Base-by-base conservation (phyloP, 345 rosid genomes). In the Populus alba region DNA sequence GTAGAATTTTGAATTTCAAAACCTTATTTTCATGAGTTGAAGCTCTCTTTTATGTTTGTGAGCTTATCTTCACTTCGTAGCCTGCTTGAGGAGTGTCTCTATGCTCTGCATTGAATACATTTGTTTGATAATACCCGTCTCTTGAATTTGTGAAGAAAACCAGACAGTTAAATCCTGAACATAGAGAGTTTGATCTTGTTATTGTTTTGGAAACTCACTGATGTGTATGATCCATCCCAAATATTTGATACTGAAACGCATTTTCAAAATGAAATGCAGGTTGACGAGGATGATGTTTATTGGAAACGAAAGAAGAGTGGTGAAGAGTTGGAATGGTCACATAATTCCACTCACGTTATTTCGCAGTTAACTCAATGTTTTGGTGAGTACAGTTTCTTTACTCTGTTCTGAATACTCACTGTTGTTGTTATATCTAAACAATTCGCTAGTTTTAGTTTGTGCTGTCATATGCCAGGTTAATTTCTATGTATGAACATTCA, bases 231-330 rank as follows among this genome's bases (percentile, higher is more conserved):
- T 59, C 55, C 55, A 5, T 49, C 17, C 67, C 69, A 72, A 66
- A 65, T 53, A 67, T 22, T 57, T 33, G 53, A 63, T 76, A 15
- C 73, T 79, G 72, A 81, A 80, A 61, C n/a, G 65, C 66, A 27
- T 45, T 79, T 82, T 39, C 37, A 66, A 65, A 76, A 81, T 71
- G 81, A 73, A 83, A 71, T 88, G 87, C 79, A 93, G 98, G 91
- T 92, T 86, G 90, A 93, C 79, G 94, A 91, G 91, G 95, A 94
- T 91, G 97, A 89, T 82, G 85, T 90, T 85, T 88, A 89, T 82
- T 82, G 95, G 94, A 90, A 93, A 85, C 81, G 83, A 87, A 86
- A 91, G 86, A 86, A 90, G 87, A 75, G 87, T 66, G 81, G 83
- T 85, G 86, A 92, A 84, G 93, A 87, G 87, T 90, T 89, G 91